phyloP scores from a whole-genome alignment of 2,329 filamentous ascomycete species.

The Ceratocystis albifundus region DNA sequence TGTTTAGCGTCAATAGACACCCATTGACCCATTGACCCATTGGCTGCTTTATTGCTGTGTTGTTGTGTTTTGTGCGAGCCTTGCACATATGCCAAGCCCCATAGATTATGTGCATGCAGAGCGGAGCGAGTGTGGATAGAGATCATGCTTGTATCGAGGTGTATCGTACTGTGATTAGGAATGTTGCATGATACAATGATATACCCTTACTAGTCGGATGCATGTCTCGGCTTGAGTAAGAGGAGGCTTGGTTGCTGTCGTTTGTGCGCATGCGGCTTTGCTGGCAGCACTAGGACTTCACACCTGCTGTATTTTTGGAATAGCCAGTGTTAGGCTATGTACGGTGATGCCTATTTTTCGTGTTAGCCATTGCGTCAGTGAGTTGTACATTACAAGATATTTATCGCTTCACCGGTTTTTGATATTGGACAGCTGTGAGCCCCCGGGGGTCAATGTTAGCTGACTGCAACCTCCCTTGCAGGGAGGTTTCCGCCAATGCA shows the following conservation, averaged over 20 bases:
- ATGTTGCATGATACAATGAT: not conserved
- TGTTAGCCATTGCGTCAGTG: not conserved
- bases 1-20: not conserved
- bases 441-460: no score
- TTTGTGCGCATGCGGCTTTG: not conserved
- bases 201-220: not conserved
- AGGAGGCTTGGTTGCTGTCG: not conserved
- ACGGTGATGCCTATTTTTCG: not conserved
- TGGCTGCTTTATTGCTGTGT: not conserved
- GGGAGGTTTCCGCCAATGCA: not conserved
- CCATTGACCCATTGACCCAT: not conserved
- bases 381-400: not conserved
- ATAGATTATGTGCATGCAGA: not conserved
- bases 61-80: not conserved
- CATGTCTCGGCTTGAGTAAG: not conserved
- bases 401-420: not conserved
- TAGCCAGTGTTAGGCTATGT: not conserved
- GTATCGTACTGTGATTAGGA: not conserved
- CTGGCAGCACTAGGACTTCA: not conserved
- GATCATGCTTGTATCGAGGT: slow-evolving; percentile 3
- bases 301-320: not conserved
- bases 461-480: not conserved
- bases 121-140: not conserved
- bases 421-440: no score
- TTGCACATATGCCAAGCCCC: not conserved